Conservation (phyloP, 768 basidiomycete species). For the Agaricus bisporus region DNA sequence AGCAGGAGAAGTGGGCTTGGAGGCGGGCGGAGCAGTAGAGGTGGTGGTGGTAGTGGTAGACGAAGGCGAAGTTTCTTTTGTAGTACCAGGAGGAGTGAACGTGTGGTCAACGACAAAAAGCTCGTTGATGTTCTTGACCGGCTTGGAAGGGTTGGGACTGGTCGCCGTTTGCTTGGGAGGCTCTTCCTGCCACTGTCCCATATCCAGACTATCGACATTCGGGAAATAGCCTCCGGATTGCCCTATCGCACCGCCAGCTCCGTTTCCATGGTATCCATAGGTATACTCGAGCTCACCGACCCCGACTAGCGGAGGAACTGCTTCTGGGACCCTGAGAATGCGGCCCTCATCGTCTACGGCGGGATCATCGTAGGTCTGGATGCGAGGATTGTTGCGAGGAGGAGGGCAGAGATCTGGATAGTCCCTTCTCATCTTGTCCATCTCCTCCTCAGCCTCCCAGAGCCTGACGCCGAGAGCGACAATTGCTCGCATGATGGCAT, state of each 20-base stretch:
- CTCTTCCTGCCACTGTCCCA: background rate
- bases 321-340: background rate
- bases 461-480: constrained; percentile 45
- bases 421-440: background rate
- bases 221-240: background rate
- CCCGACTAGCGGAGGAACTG: constrained; percentile 3
- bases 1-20: background rate
- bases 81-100: constrained; percentile 30
- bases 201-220: background rate
- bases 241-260: too few species aligned
- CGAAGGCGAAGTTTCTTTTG: background rate
- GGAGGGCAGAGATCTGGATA: background rate
- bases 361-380: too few species aligned
- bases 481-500: constrained; percentile 47
- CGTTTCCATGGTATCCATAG: too few species aligned
- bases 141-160: background rate
- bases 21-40: background rate
- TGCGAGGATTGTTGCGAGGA: too few species aligned
- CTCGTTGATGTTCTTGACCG: constrained; percentile 1
- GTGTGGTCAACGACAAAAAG: constrained; percentile 7
- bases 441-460: constrained; percentile 46
- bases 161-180: too few species aligned
- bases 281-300: too few species aligned
- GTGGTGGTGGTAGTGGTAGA: background rate
- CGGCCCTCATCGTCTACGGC: too few species aligned